Conservation (phyloP, 2,329 filamentous ascomycete genomes). For the Colletotrichum filicis region DNA sequence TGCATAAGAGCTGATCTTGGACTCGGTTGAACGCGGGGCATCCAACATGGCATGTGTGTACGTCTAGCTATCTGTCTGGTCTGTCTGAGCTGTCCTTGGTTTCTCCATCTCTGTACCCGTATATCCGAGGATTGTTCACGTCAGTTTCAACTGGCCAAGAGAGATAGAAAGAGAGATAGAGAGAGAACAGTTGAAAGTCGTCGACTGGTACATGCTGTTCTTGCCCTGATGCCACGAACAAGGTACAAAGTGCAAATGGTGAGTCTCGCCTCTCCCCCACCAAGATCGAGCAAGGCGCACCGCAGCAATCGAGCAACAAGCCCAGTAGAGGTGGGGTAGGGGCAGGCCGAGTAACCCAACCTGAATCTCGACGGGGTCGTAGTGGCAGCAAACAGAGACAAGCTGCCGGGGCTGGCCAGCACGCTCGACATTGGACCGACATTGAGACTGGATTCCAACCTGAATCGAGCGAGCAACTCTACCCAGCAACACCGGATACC, state of each 20-base stretch:
- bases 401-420: neutral
- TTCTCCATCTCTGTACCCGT: neutral
- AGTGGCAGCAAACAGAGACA: conserved; percentile 11
- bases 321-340: conserved; percentile 34
- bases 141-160: neutral
- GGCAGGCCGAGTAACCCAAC: conserved; percentile 23
- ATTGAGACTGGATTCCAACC: neutral
- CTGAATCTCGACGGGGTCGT: conserved; percentile 31
- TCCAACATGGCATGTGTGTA: neutral
- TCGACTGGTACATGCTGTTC: no score
- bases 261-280: neutral
- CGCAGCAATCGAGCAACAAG: conserved; percentile 8
- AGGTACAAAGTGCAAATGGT: neutral
- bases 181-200: neutral
- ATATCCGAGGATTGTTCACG: neutral
- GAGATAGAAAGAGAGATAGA: neutral
- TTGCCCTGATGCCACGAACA: neutral
- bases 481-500: neutral
- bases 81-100: neutral
- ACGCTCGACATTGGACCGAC: neutral
- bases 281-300: neutral
- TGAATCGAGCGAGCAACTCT: neutral
- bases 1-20: neutral
- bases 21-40: neutral
- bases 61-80: neutral